These are phyloP conservation scores for Farysia itapuensis DNA, from an alignment of 1,284 basidiomycete genomes.

Conservation along the genomic window DNA sequence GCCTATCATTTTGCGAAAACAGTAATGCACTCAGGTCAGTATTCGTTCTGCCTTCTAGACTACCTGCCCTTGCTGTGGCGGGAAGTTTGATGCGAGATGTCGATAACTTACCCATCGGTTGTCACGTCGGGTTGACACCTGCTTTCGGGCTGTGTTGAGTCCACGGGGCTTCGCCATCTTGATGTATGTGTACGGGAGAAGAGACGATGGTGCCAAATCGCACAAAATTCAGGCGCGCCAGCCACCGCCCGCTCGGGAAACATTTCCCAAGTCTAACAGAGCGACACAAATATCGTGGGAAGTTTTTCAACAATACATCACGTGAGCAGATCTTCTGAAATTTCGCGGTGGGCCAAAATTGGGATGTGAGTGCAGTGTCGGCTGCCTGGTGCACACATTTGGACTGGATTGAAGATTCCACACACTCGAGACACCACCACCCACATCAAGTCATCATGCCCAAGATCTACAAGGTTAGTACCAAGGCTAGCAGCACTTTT, in stretches of 20 bases:
- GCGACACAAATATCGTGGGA: neutral
- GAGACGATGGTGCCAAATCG: slow-evolving; percentile 8
- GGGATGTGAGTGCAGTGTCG: too few relatives aligned
- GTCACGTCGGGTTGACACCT: slow-evolving; percentile 87
- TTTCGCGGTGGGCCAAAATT: too few relatives aligned
- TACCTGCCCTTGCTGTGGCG: too few relatives aligned
- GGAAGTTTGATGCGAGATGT: too few relatives aligned
- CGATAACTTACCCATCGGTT: slow-evolving; percentile 84
- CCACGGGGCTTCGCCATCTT: slow-evolving; percentile 79
- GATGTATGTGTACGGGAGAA: slow-evolving; percentile 22
- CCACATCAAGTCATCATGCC: too few relatives aligned
- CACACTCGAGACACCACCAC: too few relatives aligned
- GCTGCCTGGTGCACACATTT: too few relatives aligned
- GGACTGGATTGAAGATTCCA: too few relatives aligned
- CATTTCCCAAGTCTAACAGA: neutral
- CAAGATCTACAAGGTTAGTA: slow-evolving; percentile 56
- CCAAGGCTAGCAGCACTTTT: neutral
- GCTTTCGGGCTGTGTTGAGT: slow-evolving; percentile 98
- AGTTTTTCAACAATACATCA: too few relatives aligned
- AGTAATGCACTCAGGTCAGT: neutral
- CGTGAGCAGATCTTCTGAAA: too few relatives aligned
- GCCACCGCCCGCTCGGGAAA: neutral
- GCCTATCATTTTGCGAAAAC: too few relatives aligned
- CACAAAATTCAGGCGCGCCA: neutral
- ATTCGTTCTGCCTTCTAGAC: neutral